Conservation (phyloP, 768 basidiomycete genomes). For the Grammothele lineata region DNA sequence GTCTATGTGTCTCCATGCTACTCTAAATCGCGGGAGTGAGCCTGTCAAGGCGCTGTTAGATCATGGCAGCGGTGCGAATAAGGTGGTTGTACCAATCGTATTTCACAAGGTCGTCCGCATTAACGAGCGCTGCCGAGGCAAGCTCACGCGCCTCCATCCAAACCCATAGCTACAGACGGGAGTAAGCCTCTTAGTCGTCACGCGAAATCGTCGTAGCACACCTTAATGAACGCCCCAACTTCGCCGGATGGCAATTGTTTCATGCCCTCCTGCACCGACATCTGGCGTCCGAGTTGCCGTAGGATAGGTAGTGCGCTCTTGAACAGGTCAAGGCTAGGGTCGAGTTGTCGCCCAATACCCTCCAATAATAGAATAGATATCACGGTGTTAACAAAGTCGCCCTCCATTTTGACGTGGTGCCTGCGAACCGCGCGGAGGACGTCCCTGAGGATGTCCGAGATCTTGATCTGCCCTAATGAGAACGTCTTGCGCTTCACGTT, state of each 20-base stretch:
- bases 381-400: slow-evolving; percentile 97
- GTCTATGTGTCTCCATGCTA: no score
- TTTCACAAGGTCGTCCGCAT: slow-evolving; percentile 83
- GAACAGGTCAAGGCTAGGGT: slow-evolving; percentile 91
- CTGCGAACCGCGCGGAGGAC: slow-evolving; percentile 81
- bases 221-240: slow-evolving; percentile 86
- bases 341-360: slow-evolving; percentile 92
- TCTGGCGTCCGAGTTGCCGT: slow-evolving; percentile 85
- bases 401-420: slow-evolving; percentile 98
- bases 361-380: slow-evolving; percentile 91
- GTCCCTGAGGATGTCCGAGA: slow-evolving; percentile 87
- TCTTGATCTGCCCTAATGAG: slow-evolving; percentile 93
- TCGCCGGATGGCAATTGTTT: slow-evolving; percentile 63
- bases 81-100: slow-evolving; percentile 66
- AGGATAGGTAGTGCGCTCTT: slow-evolving; percentile 93
- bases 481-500: slow-evolving; percentile 96
- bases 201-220: slow-evolving; percentile 7
- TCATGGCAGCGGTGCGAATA: neutral
- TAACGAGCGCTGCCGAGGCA: slow-evolving; percentile 70
- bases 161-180: slow-evolving; percentile 69
- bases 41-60: slow-evolving; percentile 30
- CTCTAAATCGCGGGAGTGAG: slow-evolving; percentile 47
- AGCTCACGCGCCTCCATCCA: slow-evolving; percentile 90
- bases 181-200: no score
- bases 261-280: slow-evolving; percentile 72